Evolutionary conservation across 495 filamentous ascomycete genomes (phyloP), one percentile per base, ranked within the genome.

Genomic region (Hypomontagnella submonticulosa): DNA sequence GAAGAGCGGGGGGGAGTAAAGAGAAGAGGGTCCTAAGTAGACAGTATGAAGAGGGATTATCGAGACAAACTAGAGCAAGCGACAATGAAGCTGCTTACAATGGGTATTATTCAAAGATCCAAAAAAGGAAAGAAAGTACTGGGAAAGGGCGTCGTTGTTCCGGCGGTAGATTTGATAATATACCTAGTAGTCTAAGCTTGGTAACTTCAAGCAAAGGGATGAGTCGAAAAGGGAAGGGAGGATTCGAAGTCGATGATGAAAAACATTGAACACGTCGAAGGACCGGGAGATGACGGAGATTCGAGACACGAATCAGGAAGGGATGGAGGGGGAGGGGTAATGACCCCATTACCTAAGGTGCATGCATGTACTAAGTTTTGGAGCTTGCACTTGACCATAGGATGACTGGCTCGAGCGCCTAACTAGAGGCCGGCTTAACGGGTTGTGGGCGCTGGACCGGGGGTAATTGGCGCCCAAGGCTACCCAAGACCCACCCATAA

Each of bases 401-500:
- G 56, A 37, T 12, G 20, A 12, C 40, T 43, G n/a, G 23, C 23
- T 27, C 49, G 32, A 52, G 49, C 23, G 23, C 23, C 3, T 27
- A 27, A 6, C 23, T 27, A 27, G 37, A 36, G 37, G 12, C 37
- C 27, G 19, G 42, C 36, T 55, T 59, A 63, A 33, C 50, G 54
- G 58, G 19, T 48, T 55, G 38, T 12, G 46, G 15, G 23, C 30
- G 48, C 53, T 41, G 59, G 43, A 37, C 32, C 37, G 23, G 49
- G 30, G 37, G 16, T 20, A 43, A 47, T 69, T 63, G 66, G 50
- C 66, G 66, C 66, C 66, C 59, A 69, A 69, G 51, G 59, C 34
- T 50, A 62, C 57, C 64, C 44, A 42, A 46, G 34, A 34, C 32
- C 53, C n/a, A 15, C 36, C 10, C 9, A 3, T 40, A 40, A 50